Conservation (phyloP, 805 yeast genomes). For the Myxozyma udenii region DNA sequence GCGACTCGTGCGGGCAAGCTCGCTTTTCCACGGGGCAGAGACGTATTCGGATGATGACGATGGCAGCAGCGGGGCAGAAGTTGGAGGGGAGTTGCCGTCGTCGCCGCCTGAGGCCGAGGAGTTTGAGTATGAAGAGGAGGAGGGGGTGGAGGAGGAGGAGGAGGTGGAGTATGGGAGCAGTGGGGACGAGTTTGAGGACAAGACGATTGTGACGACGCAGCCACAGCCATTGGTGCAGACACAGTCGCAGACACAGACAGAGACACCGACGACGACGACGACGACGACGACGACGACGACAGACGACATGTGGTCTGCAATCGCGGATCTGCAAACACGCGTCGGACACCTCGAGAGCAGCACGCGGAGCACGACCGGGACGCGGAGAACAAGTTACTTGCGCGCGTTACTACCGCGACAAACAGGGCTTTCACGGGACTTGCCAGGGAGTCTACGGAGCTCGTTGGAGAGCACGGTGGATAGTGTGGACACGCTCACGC, state of each 20-base stretch:
- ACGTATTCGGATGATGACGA: too few relatives aligned
- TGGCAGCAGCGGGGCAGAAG: too few relatives aligned
- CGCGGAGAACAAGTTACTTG: neutral
- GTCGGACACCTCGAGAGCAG: neutral
- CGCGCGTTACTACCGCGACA: neutral
- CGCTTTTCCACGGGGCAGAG: too few relatives aligned
- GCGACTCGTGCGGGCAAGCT: too few relatives aligned
- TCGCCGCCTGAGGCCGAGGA: neutral
- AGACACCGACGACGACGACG: neutral
- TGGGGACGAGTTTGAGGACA: neutral
- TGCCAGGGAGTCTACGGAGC: too few relatives aligned
- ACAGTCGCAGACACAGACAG: too few relatives aligned
- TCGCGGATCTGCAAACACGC: neutral
- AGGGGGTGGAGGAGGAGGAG: neutral
- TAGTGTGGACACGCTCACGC: neutral
- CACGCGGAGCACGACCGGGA: neutral
- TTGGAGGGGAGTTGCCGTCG: neutral
- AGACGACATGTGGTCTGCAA: neutral
- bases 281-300: too few relatives aligned
- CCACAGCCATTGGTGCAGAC: neutral
- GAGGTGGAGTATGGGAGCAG: neutral
- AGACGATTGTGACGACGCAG: neutral
- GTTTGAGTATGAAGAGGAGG: neutral
- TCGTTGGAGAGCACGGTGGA: too few relatives aligned
- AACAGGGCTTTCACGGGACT: too few relatives aligned